Percentiles rank a stretch among this genome's conserved stretches.
Evolutionary conservation across 2,329 filamentous ascomycete genomes (phyloP).

Genomic region (Didymella exigua): DNA sequence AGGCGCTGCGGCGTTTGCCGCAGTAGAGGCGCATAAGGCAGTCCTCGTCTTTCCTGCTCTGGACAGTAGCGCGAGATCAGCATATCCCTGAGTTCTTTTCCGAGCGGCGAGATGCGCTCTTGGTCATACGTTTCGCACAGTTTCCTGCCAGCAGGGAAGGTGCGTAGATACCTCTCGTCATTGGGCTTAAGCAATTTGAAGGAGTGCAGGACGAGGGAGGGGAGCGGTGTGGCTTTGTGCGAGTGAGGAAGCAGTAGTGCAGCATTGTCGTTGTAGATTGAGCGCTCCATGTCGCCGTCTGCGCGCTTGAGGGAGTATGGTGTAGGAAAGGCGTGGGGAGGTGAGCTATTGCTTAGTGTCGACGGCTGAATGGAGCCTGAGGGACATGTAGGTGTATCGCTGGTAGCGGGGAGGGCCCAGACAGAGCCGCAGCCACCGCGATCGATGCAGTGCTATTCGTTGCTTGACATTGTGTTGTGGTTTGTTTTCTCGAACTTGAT

Average conservation of each 20-base stretch:
- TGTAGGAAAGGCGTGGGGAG: background rate
- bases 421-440: background rate
- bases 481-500: background rate
- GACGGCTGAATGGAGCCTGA: background rate
- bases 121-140: background rate
- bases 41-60: background rate
- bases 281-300: background rate
- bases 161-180: background rate
- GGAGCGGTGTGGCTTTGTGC: background rate
- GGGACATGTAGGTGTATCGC: no score
- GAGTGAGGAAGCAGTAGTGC: background rate
- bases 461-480: background rate
- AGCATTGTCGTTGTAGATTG: background rate
- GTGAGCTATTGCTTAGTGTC: no score
- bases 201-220: background rate
- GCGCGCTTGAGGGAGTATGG: background rate
- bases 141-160: background rate
- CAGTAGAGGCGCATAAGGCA: background rate
- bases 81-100: background rate
- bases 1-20: background rate
- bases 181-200: background rate
- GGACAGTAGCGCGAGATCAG: background rate
- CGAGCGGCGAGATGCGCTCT: background rate
- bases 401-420: background rate
- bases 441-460: slow-evolving; percentile 1